Evolutionary conservation across 441 rosid genomes (phyloP), one percentile per base, ranked within the genome.

Genomic region (Mallotus repandus): DNA sequence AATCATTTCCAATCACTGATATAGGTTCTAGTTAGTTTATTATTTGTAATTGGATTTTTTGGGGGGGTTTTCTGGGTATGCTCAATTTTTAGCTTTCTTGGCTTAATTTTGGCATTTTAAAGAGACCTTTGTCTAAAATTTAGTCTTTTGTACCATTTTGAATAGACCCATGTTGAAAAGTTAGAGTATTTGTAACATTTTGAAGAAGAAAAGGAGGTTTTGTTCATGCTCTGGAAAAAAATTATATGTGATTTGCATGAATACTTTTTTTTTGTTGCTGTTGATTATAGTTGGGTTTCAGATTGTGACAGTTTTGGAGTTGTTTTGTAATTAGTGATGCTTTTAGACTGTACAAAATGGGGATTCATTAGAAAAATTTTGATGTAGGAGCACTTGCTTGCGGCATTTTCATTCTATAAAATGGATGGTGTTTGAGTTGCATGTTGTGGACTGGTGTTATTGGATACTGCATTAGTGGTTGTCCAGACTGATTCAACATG

Each of bases 1-100:
- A 63, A 68, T 82, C 79, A 7, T 66, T 75, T 76, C 12, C 43
- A 58, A 48, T 22, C 53, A 69, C 77, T 43, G 56, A 57, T 62
- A 58, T 19, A 83, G 81, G 81, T 77, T 74, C 7, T 70, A 35
- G 3, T 35, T 78, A 71, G 22, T 25, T 38, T 22, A 58, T 14
- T 21, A 13, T 25, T 58, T 11, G 13, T 4, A 15, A 35, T 41
- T 15, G 19, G 66, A 13, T 35, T 25, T 32, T 52, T 60, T 32
- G 1, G 32, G 32, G 2, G 3, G 32, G 32, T 29, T 49, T 71
- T 19, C 2, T 48, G 56, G n/a, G 66, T 29, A 32, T 69, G 22
- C 25, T 7, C 21, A 41, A 54, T 38, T 61, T 45, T 43, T 1
- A n/a, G 35, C 32, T 6, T 19, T 54, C 32, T 50, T 21, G 60